These are phyloP conservation scores for Plantago coronopus DNA, from an alignment of 305 asterid species.

Conservation along the genomic window DNA sequence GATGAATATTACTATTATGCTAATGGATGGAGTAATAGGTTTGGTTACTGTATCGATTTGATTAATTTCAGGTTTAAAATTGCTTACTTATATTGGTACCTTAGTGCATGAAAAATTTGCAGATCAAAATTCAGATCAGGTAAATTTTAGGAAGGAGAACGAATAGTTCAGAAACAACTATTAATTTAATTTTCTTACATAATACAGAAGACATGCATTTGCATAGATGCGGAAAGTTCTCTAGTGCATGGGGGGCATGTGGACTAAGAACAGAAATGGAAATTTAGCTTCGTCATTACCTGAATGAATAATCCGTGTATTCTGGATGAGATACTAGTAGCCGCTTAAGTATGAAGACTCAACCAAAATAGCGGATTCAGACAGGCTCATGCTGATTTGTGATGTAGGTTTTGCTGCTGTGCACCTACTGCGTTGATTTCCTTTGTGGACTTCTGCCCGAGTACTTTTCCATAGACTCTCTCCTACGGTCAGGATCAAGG, in stretches of 20 bases:
- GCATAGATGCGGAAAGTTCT: conserved; percentile 10
- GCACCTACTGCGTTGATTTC: conserved; percentile 51
- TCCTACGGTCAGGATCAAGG: conserved; percentile 93
- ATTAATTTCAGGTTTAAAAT: no score
- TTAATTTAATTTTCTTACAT: background rate
- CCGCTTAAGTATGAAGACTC: conserved; percentile 3
- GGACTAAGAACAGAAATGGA: background rate
- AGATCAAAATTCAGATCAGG: background rate
- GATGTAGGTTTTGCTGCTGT: conserved; percentile 21
- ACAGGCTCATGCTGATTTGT: conserved; percentile 1
- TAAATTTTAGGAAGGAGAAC: background rate
- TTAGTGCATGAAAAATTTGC: no score
- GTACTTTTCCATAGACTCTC: conserved; percentile 87
- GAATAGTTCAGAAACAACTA: background rate
- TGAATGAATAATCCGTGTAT: conserved; percentile 15
- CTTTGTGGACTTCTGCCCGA: conserved; percentile 55
- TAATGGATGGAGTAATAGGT: no score
- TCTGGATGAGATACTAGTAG: conserved; percentile 16
- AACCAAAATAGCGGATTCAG: conserved; percentile 21
- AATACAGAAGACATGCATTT: conserved; percentile 1
- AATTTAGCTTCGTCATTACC: conserved; percentile 15
- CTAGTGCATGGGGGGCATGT: background rate
- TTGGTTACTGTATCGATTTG: no score
- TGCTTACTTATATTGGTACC: no score
- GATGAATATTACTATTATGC: no score